These are phyloP conservation scores for Zygnema cylindricum DNA, from an alignment of 139 green algal species.

Conservation along the genomic window DNA sequence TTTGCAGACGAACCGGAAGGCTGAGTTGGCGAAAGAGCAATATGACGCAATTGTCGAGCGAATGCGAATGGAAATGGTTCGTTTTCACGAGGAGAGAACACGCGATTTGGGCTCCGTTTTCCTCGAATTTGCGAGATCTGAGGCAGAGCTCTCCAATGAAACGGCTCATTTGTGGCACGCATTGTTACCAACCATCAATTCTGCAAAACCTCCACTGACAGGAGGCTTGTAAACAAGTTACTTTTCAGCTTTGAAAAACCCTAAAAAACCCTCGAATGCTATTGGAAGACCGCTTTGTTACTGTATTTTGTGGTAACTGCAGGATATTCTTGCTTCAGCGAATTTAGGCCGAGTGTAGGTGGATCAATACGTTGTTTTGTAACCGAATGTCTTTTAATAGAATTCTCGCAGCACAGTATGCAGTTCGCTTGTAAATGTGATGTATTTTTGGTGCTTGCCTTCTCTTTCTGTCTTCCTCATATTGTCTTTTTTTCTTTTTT, in stretches of 20 bases:
- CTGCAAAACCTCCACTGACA: constrained; percentile 4
- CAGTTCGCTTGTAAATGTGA: too few relatives aligned
- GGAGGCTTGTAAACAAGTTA: not conserved
- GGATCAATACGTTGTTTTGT: too few relatives aligned
- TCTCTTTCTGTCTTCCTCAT: too few relatives aligned
- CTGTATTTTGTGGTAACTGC: too few relatives aligned
- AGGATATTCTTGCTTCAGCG: too few relatives aligned
- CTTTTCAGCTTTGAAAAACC: not conserved
- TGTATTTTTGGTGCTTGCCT: too few relatives aligned
- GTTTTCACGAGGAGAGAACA: constrained; percentile 78
- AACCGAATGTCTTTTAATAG: too few relatives aligned
- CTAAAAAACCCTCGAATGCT: too few relatives aligned
- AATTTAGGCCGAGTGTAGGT: too few relatives aligned
- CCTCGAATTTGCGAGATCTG: constrained; percentile 77
- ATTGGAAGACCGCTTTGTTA: too few relatives aligned
- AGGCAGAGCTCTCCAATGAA: constrained; percentile 71
- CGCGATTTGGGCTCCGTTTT: constrained; percentile 80
- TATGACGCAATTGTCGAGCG: constrained; percentile 74
- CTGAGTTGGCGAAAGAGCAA: constrained; percentile 64
- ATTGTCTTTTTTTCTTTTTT: too few relatives aligned
- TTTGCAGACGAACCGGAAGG: constrained; percentile 62
- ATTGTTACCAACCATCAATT: constrained; percentile 61
- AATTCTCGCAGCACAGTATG: too few relatives aligned
- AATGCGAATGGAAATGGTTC: constrained; percentile 86
- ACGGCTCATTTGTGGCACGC: constrained; percentile 75